These are phyloP conservation scores for Xylariaceae sp. DNA, from an alignment of 2,329 filamentous ascomycete species.

Conservation along the genomic window DNA sequence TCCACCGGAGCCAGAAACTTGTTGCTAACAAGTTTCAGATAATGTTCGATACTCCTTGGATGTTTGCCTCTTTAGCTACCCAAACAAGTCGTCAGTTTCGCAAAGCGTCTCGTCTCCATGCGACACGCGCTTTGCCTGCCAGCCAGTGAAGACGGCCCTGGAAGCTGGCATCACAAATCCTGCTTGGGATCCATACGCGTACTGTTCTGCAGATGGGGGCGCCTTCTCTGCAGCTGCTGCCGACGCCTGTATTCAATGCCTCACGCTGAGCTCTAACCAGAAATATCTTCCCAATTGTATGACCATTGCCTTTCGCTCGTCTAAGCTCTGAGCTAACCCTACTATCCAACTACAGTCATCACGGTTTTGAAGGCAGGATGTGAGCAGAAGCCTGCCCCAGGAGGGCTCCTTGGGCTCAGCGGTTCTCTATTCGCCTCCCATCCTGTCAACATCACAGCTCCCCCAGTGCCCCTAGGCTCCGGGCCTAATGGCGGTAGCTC, in stretches of 20 bases:
- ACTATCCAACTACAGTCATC: slow-evolving; percentile 35
- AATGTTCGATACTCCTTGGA: slow-evolving; percentile 45
- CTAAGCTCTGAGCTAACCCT: slow-evolving; percentile 4
- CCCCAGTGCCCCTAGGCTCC: slow-evolving; percentile 23
- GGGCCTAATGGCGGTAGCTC: slow-evolving; percentile 20
- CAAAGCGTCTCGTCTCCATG: slow-evolving; percentile 38
- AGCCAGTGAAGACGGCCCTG: slow-evolving; percentile 35
- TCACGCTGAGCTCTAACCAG: slow-evolving; percentile 37
- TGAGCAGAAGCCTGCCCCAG: slow-evolving; percentile 37
- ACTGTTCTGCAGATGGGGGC: slow-evolving; percentile 37
- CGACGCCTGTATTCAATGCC: slow-evolving; percentile 38
- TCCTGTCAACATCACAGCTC: slow-evolving; percentile 36
- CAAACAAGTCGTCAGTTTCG: slow-evolving; percentile 23
- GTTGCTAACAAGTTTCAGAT: slow-evolving; percentile 34
- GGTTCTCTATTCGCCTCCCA: slow-evolving; percentile 37
- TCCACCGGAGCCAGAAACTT: slow-evolving; percentile 15
- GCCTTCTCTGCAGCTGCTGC: slow-evolving; percentile 24
- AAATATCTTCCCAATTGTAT: slow-evolving; percentile 46
- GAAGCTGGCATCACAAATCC: slow-evolving; percentile 28
- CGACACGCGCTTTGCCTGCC: slow-evolving; percentile 37
- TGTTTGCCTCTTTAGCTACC: slow-evolving; percentile 40
- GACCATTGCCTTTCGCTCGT: slow-evolving; percentile 14
- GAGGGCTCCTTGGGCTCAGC: slow-evolving; percentile 36
- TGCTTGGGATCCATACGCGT: slow-evolving; percentile 31
- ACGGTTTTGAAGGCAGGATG: slow-evolving; percentile 44